A percentile compares a stretch with the other conserved stretches of the same genome.
Conservation (phyloP, 805 yeast genomes). For the Brettanomyces bruxellensis region DNA sequence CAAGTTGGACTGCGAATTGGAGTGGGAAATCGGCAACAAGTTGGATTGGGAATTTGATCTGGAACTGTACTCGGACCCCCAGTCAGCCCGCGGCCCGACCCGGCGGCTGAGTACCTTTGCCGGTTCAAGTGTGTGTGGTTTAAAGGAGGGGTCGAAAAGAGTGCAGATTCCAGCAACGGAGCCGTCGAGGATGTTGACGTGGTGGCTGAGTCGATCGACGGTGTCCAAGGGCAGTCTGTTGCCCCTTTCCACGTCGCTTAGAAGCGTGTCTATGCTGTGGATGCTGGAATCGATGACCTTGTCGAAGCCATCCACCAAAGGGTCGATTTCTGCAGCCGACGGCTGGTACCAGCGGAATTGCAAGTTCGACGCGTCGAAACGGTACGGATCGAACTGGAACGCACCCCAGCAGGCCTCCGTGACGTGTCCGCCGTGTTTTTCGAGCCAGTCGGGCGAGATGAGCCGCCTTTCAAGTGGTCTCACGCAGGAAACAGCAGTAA, state of each 20-base stretch:
- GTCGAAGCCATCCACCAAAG: constrained; percentile 54
- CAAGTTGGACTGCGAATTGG: neutral
- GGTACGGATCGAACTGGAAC: constrained; percentile 43
- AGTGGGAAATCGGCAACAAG: constrained; percentile 2
- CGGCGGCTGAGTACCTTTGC: neutral
- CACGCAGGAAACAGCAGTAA: constrained; percentile 55
- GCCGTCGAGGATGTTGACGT: constrained; percentile 19
- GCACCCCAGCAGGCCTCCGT: constrained; percentile 67
- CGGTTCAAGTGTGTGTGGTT: constrained; percentile 3
- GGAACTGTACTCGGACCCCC: neutral
- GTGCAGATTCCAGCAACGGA: constrained; percentile 58
- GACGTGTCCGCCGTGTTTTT: constrained; percentile 26
- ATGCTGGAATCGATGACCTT: constrained; percentile 36
- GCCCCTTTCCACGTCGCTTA: constrained; percentile 40
- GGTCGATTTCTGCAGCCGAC: constrained; percentile 38
- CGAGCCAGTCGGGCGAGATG: constrained; percentile 36
- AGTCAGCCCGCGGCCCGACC: neutral
- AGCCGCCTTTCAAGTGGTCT: constrained; percentile 48
- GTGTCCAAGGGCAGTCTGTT: constrained; percentile 15
- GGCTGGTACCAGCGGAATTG: constrained; percentile 75
- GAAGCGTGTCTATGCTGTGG: constrained; percentile 42
- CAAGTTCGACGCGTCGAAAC: constrained; percentile 42
- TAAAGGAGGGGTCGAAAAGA: constrained; percentile 62
- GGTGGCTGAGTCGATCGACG: constrained; percentile 16
- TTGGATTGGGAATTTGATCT: constrained; percentile 4